Base-by-base conservation (phyloP, 345 rosid genomes). In the Jatropha curcas region DNA sequence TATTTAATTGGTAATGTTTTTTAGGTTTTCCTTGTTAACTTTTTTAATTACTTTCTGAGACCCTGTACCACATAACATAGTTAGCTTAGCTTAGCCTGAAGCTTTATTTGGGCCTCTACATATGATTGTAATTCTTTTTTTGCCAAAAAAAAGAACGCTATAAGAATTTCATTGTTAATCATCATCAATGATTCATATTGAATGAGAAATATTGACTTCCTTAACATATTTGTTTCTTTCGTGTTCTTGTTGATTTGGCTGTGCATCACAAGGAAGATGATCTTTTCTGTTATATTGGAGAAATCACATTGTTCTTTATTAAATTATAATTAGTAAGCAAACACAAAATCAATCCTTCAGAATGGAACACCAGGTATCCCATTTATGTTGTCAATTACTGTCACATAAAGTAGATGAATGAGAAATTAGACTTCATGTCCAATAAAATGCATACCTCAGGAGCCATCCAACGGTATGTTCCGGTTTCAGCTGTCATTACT, bases 381-480 rank as follows among this genome's bases (percentile, higher is more conserved):
- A 64, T 71, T 71, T 5, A 53, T 6, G 62, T 27, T 48, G 48
- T 60, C 66, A 66, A 45, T 37, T 16, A 57, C 9, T 19, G 55
- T 65, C 67, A 52, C 43, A 55, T 19, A 75, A 68, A 66, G 28
- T 65, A 71, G n/a, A n/a, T n/a, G 12, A 7, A 41, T 13, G 12
- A 45, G 19, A 65, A 67, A 63, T 63, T 41, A n/a, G 28, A 28
- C 4, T 61, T 63, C 22, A 37, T 45, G 27, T 59, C 46, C 45
- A 64, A 31, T 76, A 10, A 55, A 73, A 73, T 66, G 43, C 71
- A 79, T 76, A 90, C 98, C 92, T 95, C 98, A 35, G 99, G 99
- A 82, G 97, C 98, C 98, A 95, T 95, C 99, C 99, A 95, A 67
- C 97, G 92, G 86, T 95, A 95, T 27, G 99, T 95, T 79, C 99